Base-by-base conservation (phyloP, 1,284 basidiomycete genomes). In the Marasmius fiardii region DNA sequence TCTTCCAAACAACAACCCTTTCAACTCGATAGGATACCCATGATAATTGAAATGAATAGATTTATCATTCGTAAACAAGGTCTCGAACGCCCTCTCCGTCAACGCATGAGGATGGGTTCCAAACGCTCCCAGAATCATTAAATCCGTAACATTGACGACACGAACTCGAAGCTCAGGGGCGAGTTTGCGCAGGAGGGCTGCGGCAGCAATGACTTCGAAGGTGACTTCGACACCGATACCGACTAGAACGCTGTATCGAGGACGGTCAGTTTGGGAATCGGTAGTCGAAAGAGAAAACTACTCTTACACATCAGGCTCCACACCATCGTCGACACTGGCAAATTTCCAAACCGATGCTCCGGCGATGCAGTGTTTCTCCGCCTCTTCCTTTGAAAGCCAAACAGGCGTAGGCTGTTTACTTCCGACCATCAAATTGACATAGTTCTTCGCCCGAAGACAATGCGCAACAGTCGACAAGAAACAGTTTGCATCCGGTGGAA, bases 401-500 rank as follows among this genome's bases (percentile, higher is more conserved):
- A 86, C 83, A 0, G 85, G 80, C 7, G 85, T 86, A 7, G 82
- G 85, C 61, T 91, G 88, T 74, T 95, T 95, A 67, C 86, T 89
- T 34, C 90, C 92, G 35, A 94, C 91, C 77, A 95, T 88, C 53
- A 93, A 69, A 67, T 93, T 93, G 57, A 93, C 75, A 61, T 93
- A 93, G 71, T 93, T 88, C 75, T 89, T 91, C 28, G 90, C 85
- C 48, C 87, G 74, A 60, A 95, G 69, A 63, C 90, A 93, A 71
- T 95, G 93, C 3, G 88, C 82, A 56, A 94, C 78, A 21, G 86
- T 88, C 43, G 86, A 89, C 56, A 94, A 72, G 71, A 88, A 86
- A 63, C 88, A 90, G 70, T 95, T 95, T 34, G 89, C 88, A 67
- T 95, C 93, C n/a, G 92, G 90, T 0, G 93, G 92, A 34, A 95